Base-by-base conservation (phyloP, 1,284 basidiomycete species). In the Boletus smithii region DNA sequence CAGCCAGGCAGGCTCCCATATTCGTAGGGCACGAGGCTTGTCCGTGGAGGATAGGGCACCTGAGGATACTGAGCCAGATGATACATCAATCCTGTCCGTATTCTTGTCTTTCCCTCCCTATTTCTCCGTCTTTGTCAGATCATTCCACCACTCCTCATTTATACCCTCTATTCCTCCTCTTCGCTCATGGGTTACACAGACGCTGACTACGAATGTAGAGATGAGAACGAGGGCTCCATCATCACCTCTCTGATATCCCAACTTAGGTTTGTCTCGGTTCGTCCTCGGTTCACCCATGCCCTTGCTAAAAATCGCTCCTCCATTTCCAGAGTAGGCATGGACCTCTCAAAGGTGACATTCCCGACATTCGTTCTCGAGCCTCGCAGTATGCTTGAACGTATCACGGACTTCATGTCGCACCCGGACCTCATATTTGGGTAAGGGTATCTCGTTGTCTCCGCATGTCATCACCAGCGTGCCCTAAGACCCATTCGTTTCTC, bases 401-500 rank as follows among this genome's bases (percentile, higher is more conserved):
- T 97, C 64, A 97, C 94, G 33, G 97, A 99, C 74, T 99, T 99
- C 69, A 95, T 99, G 86, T 91, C 92, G 52, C 95, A 98, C 72
- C 94, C 97, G 22, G 95, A 99, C 72, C 84, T 98, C 63, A 87
- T 99, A 66, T 98, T 95, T 72, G 91, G 91, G 89, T 83, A 66
- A 73, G 89, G 78, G 43, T 31, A 50, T 57, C 44, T 48, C 23
- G n/a, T n/a, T n/a, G n/a, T n/a, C n/a, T n/a, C n/a, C n/a, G n/a
- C n/a, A 10, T 54, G 52, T 61, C 44, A 39, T 50, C 41, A 17
- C 35, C 54, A 47, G 17, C 22, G 42, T 53, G 43, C 54, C 49
- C 55, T 53, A 46, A 57, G 50, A 45, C 53, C 50, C 50, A 38
- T 39, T 48, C 47, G 8, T 49, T 54, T 53, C 34, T 24, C 9